Evolutionary conservation across 345 rosid species (phyloP).

Genomic region (Acer campestre): DNA sequence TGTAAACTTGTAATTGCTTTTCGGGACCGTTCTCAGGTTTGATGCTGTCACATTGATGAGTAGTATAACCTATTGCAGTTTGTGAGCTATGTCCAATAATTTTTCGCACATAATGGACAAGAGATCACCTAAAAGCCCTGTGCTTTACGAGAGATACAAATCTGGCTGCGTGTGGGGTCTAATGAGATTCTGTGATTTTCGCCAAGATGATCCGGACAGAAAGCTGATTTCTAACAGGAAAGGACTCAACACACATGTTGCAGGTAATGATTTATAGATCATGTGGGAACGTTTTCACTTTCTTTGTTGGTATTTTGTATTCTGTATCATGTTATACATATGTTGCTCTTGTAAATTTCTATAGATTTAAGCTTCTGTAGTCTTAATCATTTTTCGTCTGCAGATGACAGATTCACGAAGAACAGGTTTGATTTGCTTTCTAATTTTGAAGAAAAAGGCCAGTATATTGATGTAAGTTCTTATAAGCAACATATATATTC

Average conservation of each 20-base stretch:
- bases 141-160: constrained; percentile 55
- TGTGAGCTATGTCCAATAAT: not conserved
- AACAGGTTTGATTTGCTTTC: constrained; percentile 44
- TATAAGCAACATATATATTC: not conserved
- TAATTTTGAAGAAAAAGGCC: constrained; percentile 36
- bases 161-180: constrained; percentile 66
- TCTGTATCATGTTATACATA: not conserved
- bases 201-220: constrained; percentile 41
- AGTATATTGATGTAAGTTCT: constrained; percentile 43
- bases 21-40: not conserved
- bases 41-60: not conserved
- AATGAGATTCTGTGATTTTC: constrained; percentile 51
- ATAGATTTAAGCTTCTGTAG: not conserved
- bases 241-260: constrained; percentile 34
- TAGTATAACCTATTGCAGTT: not conserved
- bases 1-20: not conserved
- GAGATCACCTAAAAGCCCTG: constrained; percentile 56
- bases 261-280: constrained; percentile 37
- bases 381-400: constrained; percentile 2
- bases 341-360: not conserved
- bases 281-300: not conserved
- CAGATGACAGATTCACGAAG: constrained; percentile 41
- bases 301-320: not conserved
- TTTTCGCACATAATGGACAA: constrained; percentile 29
- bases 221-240: constrained; percentile 52